Conservation (phyloP, 129 eudicot genomes). For the Scalesia atractyloides region DNA sequence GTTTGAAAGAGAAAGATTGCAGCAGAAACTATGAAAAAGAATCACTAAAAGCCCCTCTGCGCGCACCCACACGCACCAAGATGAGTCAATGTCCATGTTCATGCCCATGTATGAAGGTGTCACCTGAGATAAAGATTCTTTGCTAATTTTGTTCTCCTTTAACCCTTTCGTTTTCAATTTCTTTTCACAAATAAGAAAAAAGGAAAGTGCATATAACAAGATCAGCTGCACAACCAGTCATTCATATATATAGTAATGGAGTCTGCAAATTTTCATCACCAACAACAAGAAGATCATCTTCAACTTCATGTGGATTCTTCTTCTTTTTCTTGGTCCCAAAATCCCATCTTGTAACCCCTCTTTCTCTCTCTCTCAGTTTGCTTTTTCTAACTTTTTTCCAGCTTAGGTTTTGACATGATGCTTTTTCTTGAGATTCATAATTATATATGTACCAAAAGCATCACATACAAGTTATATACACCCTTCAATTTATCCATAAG, state of each 20-base stretch:
- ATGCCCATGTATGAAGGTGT: constrained; percentile 38
- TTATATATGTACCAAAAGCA: constrained; percentile 19
- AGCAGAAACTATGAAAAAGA: constrained; percentile 45
- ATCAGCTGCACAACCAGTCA: background rate
- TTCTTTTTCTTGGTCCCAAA: constrained; percentile 52
- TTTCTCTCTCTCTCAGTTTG: constrained; percentile 31
- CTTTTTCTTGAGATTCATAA: constrained; percentile 26
- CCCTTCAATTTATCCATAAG: constrained; percentile 7
- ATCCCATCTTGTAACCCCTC: constrained; percentile 56
- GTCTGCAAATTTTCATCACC: constrained; percentile 57
- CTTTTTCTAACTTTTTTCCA: constrained; percentile 12
- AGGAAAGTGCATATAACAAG: constrained; percentile 21
- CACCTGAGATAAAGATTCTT: constrained; percentile 48
- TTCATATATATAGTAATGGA: constrained; percentile 48
- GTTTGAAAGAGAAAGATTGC: constrained; percentile 57
- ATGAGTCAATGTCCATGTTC: constrained; percentile 34
- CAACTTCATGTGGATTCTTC: constrained; percentile 28
- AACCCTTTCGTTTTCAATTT: constrained; percentile 30
- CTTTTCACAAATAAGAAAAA: constrained; percentile 9
- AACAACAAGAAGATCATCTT: constrained; percentile 43
- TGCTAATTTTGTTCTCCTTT: constrained; percentile 29
- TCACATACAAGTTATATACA: constrained; percentile 18
- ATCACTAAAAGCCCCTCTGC: constrained; percentile 39
- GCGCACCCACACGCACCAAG: constrained; percentile 18
- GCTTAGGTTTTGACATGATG: constrained; percentile 22